Conservation (phyloP, 2,329 filamentous ascomycete species). For the Ilyonectria sp. region DNA sequence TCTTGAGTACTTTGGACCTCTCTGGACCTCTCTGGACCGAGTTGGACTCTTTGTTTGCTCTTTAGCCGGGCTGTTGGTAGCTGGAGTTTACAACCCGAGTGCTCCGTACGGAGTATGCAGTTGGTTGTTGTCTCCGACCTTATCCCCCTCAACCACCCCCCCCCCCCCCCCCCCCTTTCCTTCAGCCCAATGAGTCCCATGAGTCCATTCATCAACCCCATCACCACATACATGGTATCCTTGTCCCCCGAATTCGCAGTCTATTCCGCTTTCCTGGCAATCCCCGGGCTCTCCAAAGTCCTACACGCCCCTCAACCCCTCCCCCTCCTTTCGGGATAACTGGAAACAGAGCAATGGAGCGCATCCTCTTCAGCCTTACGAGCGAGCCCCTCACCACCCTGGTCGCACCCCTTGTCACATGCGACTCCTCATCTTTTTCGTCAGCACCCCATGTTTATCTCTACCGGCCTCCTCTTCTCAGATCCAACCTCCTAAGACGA, state of each 20-base stretch:
- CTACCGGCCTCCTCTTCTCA: constrained; percentile 2
- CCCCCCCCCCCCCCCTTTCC: not conserved
- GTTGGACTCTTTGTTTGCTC: too few species aligned
- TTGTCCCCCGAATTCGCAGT: constrained; percentile 20
- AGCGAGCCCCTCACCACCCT: constrained; percentile 40
- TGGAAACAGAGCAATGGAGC: constrained; percentile 27
- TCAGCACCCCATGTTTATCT: constrained; percentile 32
- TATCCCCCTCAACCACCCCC: too few species aligned
- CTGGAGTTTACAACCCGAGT: not conserved
- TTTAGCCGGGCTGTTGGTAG: not conserved
- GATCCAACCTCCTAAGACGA: constrained; percentile 5
- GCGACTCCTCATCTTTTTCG: constrained; percentile 25
- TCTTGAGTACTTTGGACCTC: not conserved
- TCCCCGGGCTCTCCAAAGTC: constrained; percentile 15
- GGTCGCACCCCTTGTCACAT: constrained; percentile 39
- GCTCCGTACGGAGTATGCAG: not conserved
- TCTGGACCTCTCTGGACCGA: not conserved
- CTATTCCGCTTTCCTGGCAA: constrained; percentile 18
- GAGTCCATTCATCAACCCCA: not conserved
- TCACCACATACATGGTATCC: constrained; percentile 16
- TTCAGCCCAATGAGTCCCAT: not conserved
- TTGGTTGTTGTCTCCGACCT: not conserved
- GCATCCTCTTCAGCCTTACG: constrained; percentile 50
- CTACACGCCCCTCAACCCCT: constrained; percentile 18
- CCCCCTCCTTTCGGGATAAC: constrained; percentile 7